Conservation (phyloP, 441 rosid species). For the Daphne laureola region DNA sequence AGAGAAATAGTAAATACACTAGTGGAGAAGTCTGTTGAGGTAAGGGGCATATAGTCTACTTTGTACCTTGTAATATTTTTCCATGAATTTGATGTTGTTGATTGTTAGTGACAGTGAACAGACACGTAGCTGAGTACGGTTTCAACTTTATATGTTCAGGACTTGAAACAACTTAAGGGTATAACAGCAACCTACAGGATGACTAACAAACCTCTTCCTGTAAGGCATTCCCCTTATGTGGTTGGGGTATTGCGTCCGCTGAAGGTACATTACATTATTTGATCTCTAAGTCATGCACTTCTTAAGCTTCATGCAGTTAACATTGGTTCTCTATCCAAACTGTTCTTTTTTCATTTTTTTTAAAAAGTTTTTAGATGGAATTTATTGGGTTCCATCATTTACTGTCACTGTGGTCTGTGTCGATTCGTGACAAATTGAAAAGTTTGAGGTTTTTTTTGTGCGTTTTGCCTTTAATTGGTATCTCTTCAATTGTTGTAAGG, state of each 20-base stretch:
- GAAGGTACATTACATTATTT: conserved; percentile 36
- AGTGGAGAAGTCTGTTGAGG: conserved; percentile 91
- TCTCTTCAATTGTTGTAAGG: too few relatives aligned
- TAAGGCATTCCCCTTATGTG: conserved; percentile 85
- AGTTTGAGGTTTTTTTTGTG: too few relatives aligned
- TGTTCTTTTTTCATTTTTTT: neutral
- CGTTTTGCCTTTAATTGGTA: too few relatives aligned
- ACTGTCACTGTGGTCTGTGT: neutral
- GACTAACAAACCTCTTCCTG: conserved; percentile 93
- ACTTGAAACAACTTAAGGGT: conserved; percentile 81
- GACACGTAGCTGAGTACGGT: too few relatives aligned
- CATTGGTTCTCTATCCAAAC: too few relatives aligned
- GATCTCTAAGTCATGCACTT: neutral
- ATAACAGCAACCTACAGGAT: conserved; percentile 84
- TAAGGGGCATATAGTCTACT: conserved; percentile 22
- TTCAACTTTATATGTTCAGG: conserved; percentile 33
- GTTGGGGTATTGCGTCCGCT: conserved; percentile 70
- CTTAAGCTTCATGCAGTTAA: neutral
- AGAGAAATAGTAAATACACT: conserved; percentile 52
- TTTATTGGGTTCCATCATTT: neutral
- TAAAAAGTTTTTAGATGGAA: too few relatives aligned
- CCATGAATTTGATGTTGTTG: too few relatives aligned
- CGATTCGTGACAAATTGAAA: too few relatives aligned
- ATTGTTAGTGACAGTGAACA: too few relatives aligned
- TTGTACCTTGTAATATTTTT: neutral